Conservation (phyloP, 2,329 filamentous ascomycete species). For the Hymenoscyphus repandus region DNA sequence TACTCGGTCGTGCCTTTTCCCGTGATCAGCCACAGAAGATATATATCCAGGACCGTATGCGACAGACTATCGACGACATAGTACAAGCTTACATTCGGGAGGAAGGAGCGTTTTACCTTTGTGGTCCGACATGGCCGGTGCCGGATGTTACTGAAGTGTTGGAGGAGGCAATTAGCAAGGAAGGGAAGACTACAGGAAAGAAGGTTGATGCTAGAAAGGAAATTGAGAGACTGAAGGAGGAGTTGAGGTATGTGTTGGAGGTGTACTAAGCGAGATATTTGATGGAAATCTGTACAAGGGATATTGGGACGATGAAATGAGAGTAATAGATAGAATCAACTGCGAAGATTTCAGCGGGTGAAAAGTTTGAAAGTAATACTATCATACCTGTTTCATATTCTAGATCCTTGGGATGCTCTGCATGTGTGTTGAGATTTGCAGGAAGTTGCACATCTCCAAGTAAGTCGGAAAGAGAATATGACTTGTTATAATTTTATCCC, state of each 20-base stretch:
- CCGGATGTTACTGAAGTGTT: slow-evolving; percentile 93
- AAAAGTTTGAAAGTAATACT: too few relatives aligned
- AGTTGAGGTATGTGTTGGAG: slow-evolving; percentile 88
- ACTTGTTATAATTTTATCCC: too few relatives aligned
- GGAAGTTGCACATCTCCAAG: too few relatives aligned
- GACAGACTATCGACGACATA: slow-evolving; percentile 78
- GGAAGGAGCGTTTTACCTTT: slow-evolving; percentile 92
- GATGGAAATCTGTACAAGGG: background rate
- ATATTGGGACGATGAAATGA: too few relatives aligned
- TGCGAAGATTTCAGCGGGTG: too few relatives aligned
- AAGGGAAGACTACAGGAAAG: slow-evolving; percentile 65
- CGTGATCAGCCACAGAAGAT: slow-evolving; percentile 98
- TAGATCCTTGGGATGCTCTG: too few relatives aligned
- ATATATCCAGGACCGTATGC: slow-evolving; percentile 98
- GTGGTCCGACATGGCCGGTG: slow-evolving; percentile 96
- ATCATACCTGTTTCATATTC: too few relatives aligned
- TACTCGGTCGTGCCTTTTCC: slow-evolving; percentile 89
- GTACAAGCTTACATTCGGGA: slow-evolving; percentile 80
- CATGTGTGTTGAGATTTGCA: too few relatives aligned
- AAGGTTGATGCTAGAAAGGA: slow-evolving; percentile 84
- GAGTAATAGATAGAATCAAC: too few relatives aligned
- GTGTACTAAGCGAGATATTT: slow-evolving; percentile 63
- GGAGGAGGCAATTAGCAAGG: slow-evolving; percentile 79
- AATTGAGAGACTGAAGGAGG: slow-evolving; percentile 97
- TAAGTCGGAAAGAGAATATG: too few relatives aligned